Base-by-base conservation (phyloP, 2,329 filamentous ascomycete species). In the Cladosporium sp. region DNA sequence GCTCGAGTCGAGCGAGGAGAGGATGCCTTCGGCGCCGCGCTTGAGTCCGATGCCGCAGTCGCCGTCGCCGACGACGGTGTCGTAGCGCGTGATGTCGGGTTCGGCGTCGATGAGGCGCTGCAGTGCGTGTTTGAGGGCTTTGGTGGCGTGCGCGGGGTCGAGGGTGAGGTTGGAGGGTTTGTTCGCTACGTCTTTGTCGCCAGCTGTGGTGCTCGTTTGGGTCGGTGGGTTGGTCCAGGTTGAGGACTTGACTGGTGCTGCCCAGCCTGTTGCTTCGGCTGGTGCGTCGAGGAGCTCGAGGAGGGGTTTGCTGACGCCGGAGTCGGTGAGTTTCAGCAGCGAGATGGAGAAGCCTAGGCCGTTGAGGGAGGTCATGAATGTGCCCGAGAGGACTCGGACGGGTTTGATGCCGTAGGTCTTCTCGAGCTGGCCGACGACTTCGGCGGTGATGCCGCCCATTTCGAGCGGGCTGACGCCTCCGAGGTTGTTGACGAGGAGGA, bases 11-110 rank as follows among this genome's bases (percentile, higher is more conserved):
- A 77, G 64, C 60, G 71, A 68, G 22, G 69, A 62, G 27, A 74
- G 64, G 41, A 77, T 70, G 15, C 58, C 82, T 76, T 95, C 85
- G n/a, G 90, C 89, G 43, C 90, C 90, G 55, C 89, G 83, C 73
- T 89, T 89, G 54, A 96, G 74, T 4, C 89, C 89, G 52, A 89
- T 88, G 8, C 90, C 90, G 63, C 90, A 96, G 69, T 96, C 90
- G 41, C 90, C 90, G 64, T 96, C 90, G 37, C 90, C 90, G 19
- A 95, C 89, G 11, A 93, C 82, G 0, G 89, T 95, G 63, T 88
- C 85, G 63, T 79, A 88, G 49, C 73, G 78, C 9, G 85, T 88
- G 49, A 88, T 73, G 37, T 84, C 77, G 7, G 82, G 77, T 61
- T 88, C 85, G 1, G 77, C 84, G 0, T 73, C 76, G 55, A 89